phyloP scores from a whole-genome alignment of 2,329 filamentous ascomycete genomes.

The Fusarium citri region DNA sequence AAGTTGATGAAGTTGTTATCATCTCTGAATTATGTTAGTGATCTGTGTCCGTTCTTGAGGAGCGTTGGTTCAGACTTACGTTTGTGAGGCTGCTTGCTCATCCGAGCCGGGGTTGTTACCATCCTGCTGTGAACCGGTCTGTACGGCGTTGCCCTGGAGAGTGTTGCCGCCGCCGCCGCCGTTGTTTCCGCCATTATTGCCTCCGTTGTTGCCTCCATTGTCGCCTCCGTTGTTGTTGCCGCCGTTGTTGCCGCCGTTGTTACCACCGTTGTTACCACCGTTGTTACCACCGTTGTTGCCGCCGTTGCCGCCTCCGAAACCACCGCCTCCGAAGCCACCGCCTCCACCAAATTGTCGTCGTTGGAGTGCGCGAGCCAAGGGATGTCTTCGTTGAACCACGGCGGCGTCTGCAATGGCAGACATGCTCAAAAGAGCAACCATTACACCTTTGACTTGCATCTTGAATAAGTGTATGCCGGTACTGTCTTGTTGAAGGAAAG shows the following conservation, averaged over 20 bases:
- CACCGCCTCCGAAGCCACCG: slow-evolving; percentile 41
- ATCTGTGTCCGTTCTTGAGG: background rate
- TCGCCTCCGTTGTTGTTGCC: slow-evolving; percentile 44
- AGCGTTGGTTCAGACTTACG: slow-evolving; percentile 54
- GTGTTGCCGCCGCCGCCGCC: slow-evolving; percentile 46
- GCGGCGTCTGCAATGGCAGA: slow-evolving; percentile 60
- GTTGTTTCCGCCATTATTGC: slow-evolving; percentile 38
- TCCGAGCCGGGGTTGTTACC: slow-evolving; percentile 59
- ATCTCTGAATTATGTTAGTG: slow-evolving; percentile 58
- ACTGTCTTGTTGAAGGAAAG: slow-evolving; percentile 43
- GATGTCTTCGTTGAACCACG: slow-evolving; percentile 53
- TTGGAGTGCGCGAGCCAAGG: slow-evolving; percentile 53
- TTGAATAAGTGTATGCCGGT: slow-evolving; percentile 45
- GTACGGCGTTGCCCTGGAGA: slow-evolving; percentile 58
- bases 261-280: slow-evolving; percentile 37
- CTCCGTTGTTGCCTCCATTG: slow-evolving; percentile 34
- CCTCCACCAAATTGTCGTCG: slow-evolving; percentile 55
- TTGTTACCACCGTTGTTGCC: slow-evolving; percentile 30
- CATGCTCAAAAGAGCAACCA: slow-evolving; percentile 63
- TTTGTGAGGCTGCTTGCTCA: slow-evolving; percentile 64
- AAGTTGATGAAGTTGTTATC: slow-evolving; percentile 73
- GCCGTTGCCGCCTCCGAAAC: slow-evolving; percentile 41
- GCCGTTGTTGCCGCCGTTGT: slow-evolving; percentile 44
- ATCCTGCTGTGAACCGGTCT: slow-evolving; percentile 62
- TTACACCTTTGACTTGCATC: slow-evolving; percentile 65